These are phyloP conservation scores for Linum usitatissimum DNA, from an alignment of 345 rosid genomes.

Conservation along the genomic window DNA sequence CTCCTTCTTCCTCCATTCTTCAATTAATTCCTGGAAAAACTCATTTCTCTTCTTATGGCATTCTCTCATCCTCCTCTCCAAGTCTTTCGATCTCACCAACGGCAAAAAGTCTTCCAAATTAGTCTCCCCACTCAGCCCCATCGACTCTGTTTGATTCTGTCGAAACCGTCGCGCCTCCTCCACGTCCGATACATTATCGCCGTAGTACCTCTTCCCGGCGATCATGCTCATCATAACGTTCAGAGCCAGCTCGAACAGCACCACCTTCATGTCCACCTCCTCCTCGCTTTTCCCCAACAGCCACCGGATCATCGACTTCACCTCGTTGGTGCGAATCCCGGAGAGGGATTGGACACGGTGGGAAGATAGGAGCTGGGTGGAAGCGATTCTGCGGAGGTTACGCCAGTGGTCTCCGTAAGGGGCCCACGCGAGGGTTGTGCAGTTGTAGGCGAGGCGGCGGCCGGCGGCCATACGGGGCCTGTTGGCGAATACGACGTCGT, in stretches of 20 bases:
- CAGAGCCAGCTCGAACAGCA: constrained; percentile 21
- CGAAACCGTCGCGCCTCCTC: constrained; percentile 17
- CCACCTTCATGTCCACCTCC: constrained; percentile 19
- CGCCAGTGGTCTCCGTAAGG: constrained; percentile 21
- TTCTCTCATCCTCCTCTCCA: background rate
- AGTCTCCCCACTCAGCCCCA: background rate
- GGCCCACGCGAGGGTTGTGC: constrained; percentile 16
- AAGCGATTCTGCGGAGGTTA: constrained; percentile 17
- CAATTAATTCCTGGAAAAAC: constrained; percentile 7
- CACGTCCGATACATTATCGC: constrained; percentile 20
- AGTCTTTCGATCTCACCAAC: background rate
- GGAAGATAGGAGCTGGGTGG: constrained; percentile 19
- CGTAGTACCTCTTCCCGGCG: constrained; percentile 36
- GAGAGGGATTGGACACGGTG: constrained; percentile 17
- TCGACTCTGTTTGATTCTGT: background rate
- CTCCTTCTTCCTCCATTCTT: constrained; percentile 22
- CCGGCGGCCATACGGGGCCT: constrained; percentile 19
- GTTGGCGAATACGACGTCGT: constrained; percentile 26
- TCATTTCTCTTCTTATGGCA: background rate
- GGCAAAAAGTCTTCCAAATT: background rate
- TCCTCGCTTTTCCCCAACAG: background rate
- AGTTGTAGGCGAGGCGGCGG: constrained; percentile 16
- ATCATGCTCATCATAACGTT: constrained; percentile 40
- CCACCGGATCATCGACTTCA: constrained; percentile 8
- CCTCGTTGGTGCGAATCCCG: constrained; percentile 18